phyloP scores from a whole-genome alignment of 768 basidiomycete species.

The Rhizopogon vinicolor region DNA sequence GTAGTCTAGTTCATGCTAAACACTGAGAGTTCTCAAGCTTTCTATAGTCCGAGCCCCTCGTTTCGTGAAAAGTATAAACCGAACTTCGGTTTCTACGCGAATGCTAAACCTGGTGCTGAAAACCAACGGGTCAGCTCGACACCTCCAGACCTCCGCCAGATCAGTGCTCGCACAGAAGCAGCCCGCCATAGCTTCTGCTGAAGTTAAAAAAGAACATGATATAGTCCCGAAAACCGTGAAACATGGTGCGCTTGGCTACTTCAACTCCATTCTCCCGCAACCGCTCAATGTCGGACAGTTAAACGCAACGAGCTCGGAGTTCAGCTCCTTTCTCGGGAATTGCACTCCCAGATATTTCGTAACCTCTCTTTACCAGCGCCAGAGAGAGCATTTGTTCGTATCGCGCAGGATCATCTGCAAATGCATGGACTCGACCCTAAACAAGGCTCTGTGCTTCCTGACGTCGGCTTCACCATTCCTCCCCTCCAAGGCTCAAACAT shows the following conservation, averaged over 20 bases:
- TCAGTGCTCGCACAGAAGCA: neutral
- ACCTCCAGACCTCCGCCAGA: constrained; percentile 4
- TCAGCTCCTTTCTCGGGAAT: constrained; percentile 77
- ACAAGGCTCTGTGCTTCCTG: constrained; percentile 76
- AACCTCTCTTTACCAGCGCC: constrained; percentile 62
- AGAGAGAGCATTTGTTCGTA: constrained; percentile 56
- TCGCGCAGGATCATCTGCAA: constrained; percentile 77
- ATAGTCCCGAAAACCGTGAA: neutral
- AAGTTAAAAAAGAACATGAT: neutral
- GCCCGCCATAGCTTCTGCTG: neutral
- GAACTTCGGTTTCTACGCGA: neutral
- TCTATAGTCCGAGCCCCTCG: too few species aligned
- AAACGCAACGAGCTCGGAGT: constrained; percentile 90
- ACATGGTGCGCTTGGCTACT: constrained; percentile 4
- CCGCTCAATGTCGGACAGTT: constrained; percentile 27
- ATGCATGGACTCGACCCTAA: constrained; percentile 77
- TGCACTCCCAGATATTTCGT: constrained; percentile 82
- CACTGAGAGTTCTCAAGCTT: too few species aligned
- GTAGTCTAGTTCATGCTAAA: too few species aligned
- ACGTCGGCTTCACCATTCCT: constrained; percentile 78
- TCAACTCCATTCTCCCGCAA: neutral
- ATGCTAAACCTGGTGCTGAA: constrained; percentile 8
- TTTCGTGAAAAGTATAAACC: too few species aligned
- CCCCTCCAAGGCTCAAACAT: constrained; percentile 76
- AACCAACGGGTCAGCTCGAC: constrained; percentile 2